These are phyloP conservation scores for Wickerhamomyces ciferrii DNA, from an alignment of 805 yeast species.

Conservation along the genomic window DNA sequence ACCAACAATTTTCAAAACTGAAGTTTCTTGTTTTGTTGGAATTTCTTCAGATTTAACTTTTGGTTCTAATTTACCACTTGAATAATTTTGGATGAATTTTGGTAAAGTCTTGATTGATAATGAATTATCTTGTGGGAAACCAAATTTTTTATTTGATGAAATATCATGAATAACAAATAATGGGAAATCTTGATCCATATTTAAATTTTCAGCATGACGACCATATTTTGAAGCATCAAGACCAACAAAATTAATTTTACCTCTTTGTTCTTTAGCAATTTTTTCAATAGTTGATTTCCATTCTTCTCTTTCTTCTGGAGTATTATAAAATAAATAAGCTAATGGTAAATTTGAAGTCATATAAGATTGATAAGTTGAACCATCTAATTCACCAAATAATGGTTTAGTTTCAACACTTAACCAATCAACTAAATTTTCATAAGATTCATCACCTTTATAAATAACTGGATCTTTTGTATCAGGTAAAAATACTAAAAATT, in stretches of 20 bases:
- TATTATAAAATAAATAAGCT: constrained; percentile 81
- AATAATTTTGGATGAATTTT: constrained; percentile 57
- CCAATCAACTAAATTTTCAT: constrained; percentile 23
- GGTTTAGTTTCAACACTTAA: constrained; percentile 64
- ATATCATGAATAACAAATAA: constrained; percentile 83
- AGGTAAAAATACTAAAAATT: constrained; percentile 25
- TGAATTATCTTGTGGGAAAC: constrained; percentile 54
- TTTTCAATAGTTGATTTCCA: constrained; percentile 47
- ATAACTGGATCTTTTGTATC: constrained; percentile 25
- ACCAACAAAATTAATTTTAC: constrained; percentile 82
- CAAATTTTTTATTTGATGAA: constrained; percentile 65
- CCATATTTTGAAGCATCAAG: constrained; percentile 69
- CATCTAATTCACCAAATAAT: constrained; percentile 80
- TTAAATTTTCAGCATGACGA: constrained; percentile 75
- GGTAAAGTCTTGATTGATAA: constrained; percentile 50
- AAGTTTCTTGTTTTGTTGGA: constrained; percentile 76
- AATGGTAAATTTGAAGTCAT: constrained; percentile 70
- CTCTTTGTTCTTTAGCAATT: constrained; percentile 72
- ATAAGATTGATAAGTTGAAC: constrained; percentile 71
- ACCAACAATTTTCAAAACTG: constrained; percentile 76
- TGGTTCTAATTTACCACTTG: constrained; percentile 63
- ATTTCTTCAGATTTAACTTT: constrained; percentile 79
- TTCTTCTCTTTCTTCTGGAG: constrained; percentile 58
- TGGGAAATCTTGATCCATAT: constrained; percentile 81
- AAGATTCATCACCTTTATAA: constrained; percentile 21